Evolutionary conservation across 306 rosid genomes (phyloP).

Genomic region (Prunus davidiana): DNA sequence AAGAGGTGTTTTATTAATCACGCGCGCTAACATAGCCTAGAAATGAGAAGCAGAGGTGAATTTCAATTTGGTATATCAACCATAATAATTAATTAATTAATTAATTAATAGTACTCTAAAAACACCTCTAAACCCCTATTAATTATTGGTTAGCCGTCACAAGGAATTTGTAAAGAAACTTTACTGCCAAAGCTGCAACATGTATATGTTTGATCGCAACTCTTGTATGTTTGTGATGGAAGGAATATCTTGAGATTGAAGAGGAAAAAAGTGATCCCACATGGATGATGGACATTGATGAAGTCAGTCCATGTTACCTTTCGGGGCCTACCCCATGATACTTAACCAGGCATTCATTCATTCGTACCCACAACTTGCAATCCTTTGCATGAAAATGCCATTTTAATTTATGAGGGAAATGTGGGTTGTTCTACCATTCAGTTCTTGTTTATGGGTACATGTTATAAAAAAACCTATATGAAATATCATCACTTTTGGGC

Average conservation of each 20-base stretch:
- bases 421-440: neutral
- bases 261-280: slow-evolving; percentile 38
- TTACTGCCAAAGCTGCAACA: neutral
- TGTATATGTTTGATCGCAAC: neutral
- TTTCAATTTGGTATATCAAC: too few species aligned
- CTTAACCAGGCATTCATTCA: slow-evolving; percentile 42
- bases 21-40: too few species aligned
- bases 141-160: neutral
- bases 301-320: slow-evolving; percentile 48
- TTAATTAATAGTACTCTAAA: too few species aligned
- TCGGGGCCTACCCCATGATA: slow-evolving; percentile 41
- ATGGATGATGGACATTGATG: slow-evolving; percentile 48
- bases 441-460: neutral
- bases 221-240: neutral
- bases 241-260: slow-evolving; percentile 25
- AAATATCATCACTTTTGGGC: neutral
- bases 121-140: too few species aligned
- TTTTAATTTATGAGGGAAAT: neutral
- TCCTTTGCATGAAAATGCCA: neutral
- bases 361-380: slow-evolving; percentile 44
- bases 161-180: neutral
- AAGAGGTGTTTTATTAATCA: too few species aligned
- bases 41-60: too few species aligned
- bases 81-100: too few species aligned
- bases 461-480: too few species aligned